Conservation (phyloP, 164 flowering plant species). For the Magnolia kwangsiensis region DNA sequence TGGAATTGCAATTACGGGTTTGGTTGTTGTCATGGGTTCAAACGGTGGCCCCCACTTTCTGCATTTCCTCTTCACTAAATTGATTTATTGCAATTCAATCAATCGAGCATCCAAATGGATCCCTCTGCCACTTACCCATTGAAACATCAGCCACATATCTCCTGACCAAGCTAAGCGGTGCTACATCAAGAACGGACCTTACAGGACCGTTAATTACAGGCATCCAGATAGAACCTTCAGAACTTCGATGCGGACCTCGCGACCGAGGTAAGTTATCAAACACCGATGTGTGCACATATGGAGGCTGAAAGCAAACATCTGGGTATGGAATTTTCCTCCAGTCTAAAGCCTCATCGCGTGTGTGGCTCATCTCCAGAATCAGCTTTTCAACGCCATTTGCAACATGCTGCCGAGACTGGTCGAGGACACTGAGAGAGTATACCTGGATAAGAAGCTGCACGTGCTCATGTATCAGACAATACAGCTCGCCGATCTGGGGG, state of each 20-base stretch:
- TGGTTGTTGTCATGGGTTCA: too few species aligned
- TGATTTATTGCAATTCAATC: background rate
- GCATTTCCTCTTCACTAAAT: background rate
- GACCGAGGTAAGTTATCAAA: conserved; percentile 25
- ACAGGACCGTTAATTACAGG: conserved; percentile 53
- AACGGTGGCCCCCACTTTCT: background rate
- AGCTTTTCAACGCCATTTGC: conserved; percentile 55
- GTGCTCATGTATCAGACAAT: conserved; percentile 86
- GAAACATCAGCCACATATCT: conserved; percentile 63
- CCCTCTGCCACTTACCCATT: conserved; percentile 38
- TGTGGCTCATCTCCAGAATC: conserved; percentile 55
- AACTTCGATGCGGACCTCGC: conserved; percentile 7
- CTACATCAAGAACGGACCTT: conserved; percentile 70
- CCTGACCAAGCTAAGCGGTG: conserved; percentile 68
- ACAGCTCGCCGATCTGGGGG: conserved; percentile 80
- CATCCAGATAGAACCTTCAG: conserved; percentile 42
- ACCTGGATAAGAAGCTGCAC: conserved; percentile 90
- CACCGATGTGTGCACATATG: conserved; percentile 51
- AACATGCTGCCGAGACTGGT: conserved; percentile 59
- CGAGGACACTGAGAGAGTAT: conserved; percentile 70
- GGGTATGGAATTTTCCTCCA: conserved; percentile 56
- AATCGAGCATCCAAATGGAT: background rate
- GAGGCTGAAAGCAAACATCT: conserved; percentile 47
- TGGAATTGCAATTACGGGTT: too few species aligned
- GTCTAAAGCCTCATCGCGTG: conserved; percentile 52